Conservation (phyloP, 129 eudicot genomes). For the Silybum marianum region DNA sequence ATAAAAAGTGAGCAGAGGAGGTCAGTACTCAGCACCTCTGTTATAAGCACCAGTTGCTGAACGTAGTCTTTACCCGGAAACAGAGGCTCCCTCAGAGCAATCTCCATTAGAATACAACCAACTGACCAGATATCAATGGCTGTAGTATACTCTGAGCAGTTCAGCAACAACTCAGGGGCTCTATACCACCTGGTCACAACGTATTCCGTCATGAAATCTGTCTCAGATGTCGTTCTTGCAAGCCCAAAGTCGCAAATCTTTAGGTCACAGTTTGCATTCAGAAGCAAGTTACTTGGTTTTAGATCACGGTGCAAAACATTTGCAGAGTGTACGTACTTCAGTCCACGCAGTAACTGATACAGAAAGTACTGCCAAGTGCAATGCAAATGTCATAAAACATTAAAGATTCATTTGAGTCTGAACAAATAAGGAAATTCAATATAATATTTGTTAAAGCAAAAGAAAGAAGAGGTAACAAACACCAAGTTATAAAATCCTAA, state of each 20-base stretch:
- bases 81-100: slow-evolving; percentile 66
- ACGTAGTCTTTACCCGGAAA: slow-evolving; percentile 91
- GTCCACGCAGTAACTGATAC: slow-evolving; percentile 78
- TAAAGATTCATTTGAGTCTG: neutral
- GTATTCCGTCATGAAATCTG: slow-evolving; percentile 89
- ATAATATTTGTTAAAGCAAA: neutral
- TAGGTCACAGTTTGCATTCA: slow-evolving; percentile 82
- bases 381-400: neutral
- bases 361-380: slow-evolving; percentile 69
- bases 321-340: slow-evolving; percentile 86
- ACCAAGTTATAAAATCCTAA: no score
- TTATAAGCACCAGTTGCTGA: slow-evolving; percentile 79
- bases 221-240: slow-evolving; percentile 84
- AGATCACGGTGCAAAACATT: slow-evolving; percentile 86
- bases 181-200: slow-evolving; percentile 96
- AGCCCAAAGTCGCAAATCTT: slow-evolving; percentile 95
- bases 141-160: slow-evolving; percentile 86
- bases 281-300: slow-evolving; percentile 86
- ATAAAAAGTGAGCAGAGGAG: slow-evolving; percentile 1
- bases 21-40: slow-evolving; percentile 49
- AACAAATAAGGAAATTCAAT: neutral
- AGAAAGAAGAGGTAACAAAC: neutral
- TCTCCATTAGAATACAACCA: slow-evolving; percentile 91
- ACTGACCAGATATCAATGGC: slow-evolving; percentile 96
- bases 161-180: slow-evolving; percentile 84